These are phyloP conservation scores for Kentomonas sorsogonicus DNA, from an alignment of 208 protist species.

Conservation along the genomic window DNA sequence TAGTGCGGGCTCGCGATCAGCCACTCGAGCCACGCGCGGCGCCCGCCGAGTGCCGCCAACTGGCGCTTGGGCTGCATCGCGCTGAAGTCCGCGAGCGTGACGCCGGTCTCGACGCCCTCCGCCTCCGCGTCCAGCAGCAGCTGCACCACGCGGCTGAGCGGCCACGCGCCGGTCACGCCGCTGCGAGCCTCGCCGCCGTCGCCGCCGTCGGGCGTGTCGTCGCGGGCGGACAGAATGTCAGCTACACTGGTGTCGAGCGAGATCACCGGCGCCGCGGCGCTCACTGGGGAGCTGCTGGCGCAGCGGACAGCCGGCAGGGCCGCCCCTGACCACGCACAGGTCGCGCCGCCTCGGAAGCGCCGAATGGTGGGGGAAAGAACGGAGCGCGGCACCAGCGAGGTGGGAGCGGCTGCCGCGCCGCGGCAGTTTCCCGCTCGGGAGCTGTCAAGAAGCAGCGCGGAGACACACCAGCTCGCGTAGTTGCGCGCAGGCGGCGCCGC, in stretches of 20 bases:
- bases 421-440: no score
- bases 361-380: background rate
- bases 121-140: constrained; percentile 72
- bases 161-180: no score
- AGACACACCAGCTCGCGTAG: background rate
- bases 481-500: no score
- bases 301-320: no score
- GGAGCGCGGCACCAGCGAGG: background rate
- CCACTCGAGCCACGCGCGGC: constrained; percentile 73
- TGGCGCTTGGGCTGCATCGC: constrained; percentile 76
- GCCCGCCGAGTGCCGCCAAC: constrained; percentile 47
- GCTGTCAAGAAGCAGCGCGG: constrained; percentile 2
- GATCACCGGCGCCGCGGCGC: background rate
- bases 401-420: constrained; percentile 2
- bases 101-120: constrained; percentile 54
- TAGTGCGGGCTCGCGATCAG: constrained; percentile 65
- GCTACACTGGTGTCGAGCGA: constrained; percentile 63
- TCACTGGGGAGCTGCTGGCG: no score
- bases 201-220: no score
- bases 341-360: no score
- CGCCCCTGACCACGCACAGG: no score
- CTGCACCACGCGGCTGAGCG: constrained; percentile 59
- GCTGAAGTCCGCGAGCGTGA: constrained; percentile 63
- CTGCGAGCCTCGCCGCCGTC: no score
- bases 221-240: constrained; percentile 63